Evolutionary conservation across 345 rosid species (phyloP), one percentile per base, ranked within the genome.

Genomic region (Hypericum androsaemum): DNA sequence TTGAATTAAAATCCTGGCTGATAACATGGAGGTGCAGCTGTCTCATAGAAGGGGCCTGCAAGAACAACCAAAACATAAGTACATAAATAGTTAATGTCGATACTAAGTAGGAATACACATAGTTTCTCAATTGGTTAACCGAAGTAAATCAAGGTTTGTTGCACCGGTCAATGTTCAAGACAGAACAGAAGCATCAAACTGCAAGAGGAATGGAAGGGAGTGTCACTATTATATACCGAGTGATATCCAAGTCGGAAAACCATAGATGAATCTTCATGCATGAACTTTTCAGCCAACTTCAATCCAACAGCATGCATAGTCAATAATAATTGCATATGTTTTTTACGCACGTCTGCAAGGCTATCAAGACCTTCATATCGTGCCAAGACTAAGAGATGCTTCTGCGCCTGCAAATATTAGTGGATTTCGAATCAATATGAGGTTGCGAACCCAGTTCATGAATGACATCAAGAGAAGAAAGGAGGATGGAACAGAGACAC

Each of bases 221-320:
- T 4, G 12, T 0, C 8, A 53, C 45, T 5, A 41, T 3, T 39
- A 43, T 73, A 56, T 74, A 92, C 98, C 65, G 75, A 87, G 74
- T 92, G 98, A 68, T 84, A 92, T 46, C 98, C 98, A 42, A 92
- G 89, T 60, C 96, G 89, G 72, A 92, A 88, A 65, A 73, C 62
- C 61, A 80, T 64, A 39, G 95, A 77, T 0, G 80, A 63, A 65
- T 88, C 89, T 62, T 88, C 96, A 39, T 60, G 62, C 62, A 79
- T 69, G 72, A 81, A 81, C 63, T 64, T 79, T 71, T 79, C 53
- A 5, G 79, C 79, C 83, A 94, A 92, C 66, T 78, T 80, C 76
- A 82, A 52, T 52, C 98, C 98, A 48, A 75, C 78, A 35, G 65
- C 39, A 64, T 92, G 86, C 95, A 92, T 78, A 39, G 61, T 66